Percentiles rank a stretch among this genome's conserved stretches.
Conservation (phyloP, 2,329 filamentous ascomycete genomes). For the Colletotrichum graminicola region DNA sequence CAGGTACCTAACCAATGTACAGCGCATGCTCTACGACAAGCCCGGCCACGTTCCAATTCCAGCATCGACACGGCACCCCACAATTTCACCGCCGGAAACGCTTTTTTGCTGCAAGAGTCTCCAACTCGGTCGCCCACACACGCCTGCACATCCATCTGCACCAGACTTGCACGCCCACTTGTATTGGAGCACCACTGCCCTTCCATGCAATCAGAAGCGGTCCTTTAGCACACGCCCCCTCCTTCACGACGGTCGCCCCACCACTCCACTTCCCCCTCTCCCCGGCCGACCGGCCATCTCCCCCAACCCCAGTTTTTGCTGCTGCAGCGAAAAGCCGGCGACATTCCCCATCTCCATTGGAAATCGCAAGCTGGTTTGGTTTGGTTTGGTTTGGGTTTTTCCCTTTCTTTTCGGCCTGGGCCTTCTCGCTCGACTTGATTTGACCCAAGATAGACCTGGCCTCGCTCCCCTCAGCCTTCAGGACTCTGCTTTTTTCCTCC, state of each 20-base stretch:
- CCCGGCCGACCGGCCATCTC: constrained; percentile 24
- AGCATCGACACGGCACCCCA: constrained; percentile 31
- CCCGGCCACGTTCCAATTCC: constrained; percentile 33
- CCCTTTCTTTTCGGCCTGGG: constrained; percentile 12
- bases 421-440: background rate
- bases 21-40: constrained; percentile 1
- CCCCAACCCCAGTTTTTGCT: constrained; percentile 41
- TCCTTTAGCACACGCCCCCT: constrained; percentile 31
- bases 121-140: constrained; percentile 8
- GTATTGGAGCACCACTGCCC: background rate
- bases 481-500: background rate
- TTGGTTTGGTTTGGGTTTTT: constrained; percentile 12
- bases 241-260: background rate
- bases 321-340: constrained; percentile 29
- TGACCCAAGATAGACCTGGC: constrained; percentile 5
- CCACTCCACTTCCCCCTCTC: constrained; percentile 18
- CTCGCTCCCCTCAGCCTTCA: constrained; percentile 22
- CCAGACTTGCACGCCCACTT: constrained; percentile 9
- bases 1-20: background rate
- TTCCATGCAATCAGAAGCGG: constrained; percentile 32
- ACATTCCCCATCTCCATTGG: constrained; percentile 39
- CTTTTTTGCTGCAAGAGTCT: constrained; percentile 8
- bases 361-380: constrained; percentile 37
- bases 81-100: constrained; percentile 39
- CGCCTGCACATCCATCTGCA: constrained; percentile 3